Evolutionary conservation across 1,284 basidiomycete genomes (phyloP), one percentile per base, ranked within the genome.

Genomic region (Bjerkandera adusta): DNA sequence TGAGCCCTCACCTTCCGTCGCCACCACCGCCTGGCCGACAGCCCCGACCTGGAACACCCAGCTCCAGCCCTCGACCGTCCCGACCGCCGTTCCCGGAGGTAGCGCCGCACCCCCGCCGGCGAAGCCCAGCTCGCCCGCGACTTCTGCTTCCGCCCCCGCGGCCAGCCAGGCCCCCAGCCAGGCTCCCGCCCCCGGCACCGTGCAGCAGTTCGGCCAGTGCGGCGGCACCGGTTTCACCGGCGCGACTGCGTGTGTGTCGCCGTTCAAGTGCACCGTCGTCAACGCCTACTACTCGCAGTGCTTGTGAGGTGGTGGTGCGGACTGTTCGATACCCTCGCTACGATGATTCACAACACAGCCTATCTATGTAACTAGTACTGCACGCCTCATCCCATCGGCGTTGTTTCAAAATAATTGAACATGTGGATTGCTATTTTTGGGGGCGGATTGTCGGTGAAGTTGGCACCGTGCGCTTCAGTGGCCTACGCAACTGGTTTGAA

Each of bases 1-100:
- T 18, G 56, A 56, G 3, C 43, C 62, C 33, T 62, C 62, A n/a
- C 59, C 60, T 15, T 48, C 63, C 3, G 60, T 64, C 16, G 65
- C 62, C 20, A 45, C 57, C 8, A 66, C 64, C 18, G 48, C 64
- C 11, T 65, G 54, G 51, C 63, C 65, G 18, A 64, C 63, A 4
- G 60, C 65, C 13, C 63, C 65, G 16, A 65, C 64, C 6, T 65
- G 62, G 62, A 64, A 65, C 59, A 67, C 64, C 1, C 62, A 62
- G 2, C 44, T 48, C 13, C 64, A 65, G 53, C 65, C 65, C 13
- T 54, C 57, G 35, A 62, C 63, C 16, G 58, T 65, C 25, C 63
- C 64, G 10, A 64, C 65, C 4, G 51, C 53, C 18, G 50, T 55
- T 22, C 59, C 57, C 16, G 43, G 47, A 36, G 44, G 34, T 21